Evolutionary conservation across 1,284 basidiomycete genomes (phyloP), one percentile per base, ranked within the genome.

Genomic region (Heliocybe sulcata): DNA sequence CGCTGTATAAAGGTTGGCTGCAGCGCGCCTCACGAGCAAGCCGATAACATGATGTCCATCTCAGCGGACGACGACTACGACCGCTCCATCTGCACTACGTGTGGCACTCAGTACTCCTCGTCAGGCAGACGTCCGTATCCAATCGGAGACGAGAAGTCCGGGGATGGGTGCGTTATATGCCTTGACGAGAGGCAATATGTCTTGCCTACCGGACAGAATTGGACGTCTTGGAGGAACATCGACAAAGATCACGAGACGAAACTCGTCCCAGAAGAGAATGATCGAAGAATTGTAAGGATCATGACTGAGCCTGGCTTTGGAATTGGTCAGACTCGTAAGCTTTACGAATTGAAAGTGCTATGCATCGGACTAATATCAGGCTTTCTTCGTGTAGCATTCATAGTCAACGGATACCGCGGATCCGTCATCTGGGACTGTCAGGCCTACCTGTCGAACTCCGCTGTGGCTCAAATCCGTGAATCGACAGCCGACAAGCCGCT

Each of bases 321-420:
- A 16, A 52, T 52, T 8, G 26, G 29, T 14, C 51, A 52, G 51
- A 52, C 51, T 52, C 51, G 51, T 52, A 22, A 52, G 51, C 20
- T 10, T 4, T 9, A n/a, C 25, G n/a, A 3, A 20, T 4, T 16
- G 6, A 25, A 16, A 4, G 6, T 50, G 4, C 29, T 31, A 25
- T 23, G n/a, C 48, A 29, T 50, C 25, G n/a, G 26, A 25, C 9
- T 9, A 20, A 23, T 23, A 25, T 25, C n/a, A n/a, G n/a, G n/a
- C n/a, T n/a, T n/a, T n/a, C n/a, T n/a, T n/a, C 29, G 3, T 20
- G 51, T 14, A 52, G 51, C 51, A 8, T 31, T 52, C 33, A 12
- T 52, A 10, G 20, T 52, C 3, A 20, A 23, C 51, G 33, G 19
- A 6, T n/a, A 31, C 19, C 8, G 29, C 3, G 51, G 51, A 14